These are phyloP conservation scores for Paraphoma sp. DNA, from an alignment of 2,329 filamentous ascomycete genomes.

Conservation along the genomic window DNA sequence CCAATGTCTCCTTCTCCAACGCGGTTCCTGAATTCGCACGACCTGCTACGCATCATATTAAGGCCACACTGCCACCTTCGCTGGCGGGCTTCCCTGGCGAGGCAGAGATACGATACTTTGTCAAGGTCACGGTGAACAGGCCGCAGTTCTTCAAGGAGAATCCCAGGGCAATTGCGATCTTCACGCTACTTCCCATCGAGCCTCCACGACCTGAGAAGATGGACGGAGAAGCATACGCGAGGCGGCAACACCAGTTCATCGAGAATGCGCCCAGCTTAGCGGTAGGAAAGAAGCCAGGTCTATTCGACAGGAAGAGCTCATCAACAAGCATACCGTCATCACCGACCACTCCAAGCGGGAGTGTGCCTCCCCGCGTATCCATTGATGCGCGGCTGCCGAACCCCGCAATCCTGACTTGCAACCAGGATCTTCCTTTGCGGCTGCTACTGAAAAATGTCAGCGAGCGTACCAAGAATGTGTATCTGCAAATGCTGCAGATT, in stretches of 20 bases:
- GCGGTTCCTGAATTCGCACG: slow-evolving; percentile 54
- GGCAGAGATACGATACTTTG: slow-evolving; percentile 90
- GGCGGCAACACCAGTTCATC: slow-evolving; percentile 70
- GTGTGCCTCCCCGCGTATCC: slow-evolving; percentile 62
- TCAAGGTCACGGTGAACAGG: slow-evolving; percentile 94
- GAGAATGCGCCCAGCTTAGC: slow-evolving; percentile 34
- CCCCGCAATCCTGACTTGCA: slow-evolving; percentile 87
- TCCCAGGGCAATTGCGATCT: slow-evolving; percentile 64
- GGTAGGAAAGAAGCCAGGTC: slow-evolving; percentile 62
- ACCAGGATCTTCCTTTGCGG: slow-evolving; percentile 80
- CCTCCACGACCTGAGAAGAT: slow-evolving; percentile 73
- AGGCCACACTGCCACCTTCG: slow-evolving; percentile 85
- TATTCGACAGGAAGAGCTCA: slow-evolving; percentile 60
- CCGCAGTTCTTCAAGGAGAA: slow-evolving; percentile 91
- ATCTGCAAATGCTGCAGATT: slow-evolving; percentile 80
- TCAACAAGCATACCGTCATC: slow-evolving; percentile 21
- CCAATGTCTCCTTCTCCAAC: slow-evolving; percentile 53
- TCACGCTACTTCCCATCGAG: slow-evolving; percentile 93
- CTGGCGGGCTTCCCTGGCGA: slow-evolving; percentile 84
- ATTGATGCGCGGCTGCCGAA: slow-evolving; percentile 87
- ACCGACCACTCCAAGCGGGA: slow-evolving; percentile 18
- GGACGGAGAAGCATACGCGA: slow-evolving; percentile 82
- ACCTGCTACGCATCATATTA: slow-evolving; percentile 70
- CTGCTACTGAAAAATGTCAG: slow-evolving; percentile 80
- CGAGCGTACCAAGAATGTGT: slow-evolving; percentile 72